Evolutionary conservation across 176 grass and related monocot genomes (phyloP).

Genomic region (Rhynchospora tenuis): DNA sequence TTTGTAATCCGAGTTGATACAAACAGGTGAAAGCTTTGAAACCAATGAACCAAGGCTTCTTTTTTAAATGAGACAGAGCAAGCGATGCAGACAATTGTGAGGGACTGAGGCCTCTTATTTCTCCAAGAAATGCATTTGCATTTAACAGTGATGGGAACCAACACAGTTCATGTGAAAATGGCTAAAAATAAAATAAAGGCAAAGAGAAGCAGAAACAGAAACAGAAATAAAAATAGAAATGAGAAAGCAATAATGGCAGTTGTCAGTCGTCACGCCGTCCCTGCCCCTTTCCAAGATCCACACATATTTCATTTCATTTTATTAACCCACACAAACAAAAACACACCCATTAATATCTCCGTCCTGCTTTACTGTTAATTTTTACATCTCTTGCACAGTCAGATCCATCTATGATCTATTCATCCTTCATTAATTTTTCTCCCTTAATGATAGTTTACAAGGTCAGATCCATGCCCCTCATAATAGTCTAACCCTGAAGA

Average conservation of each 20-base stretch:
- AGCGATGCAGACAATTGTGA: too few species aligned
- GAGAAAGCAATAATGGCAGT: slow-evolving; percentile 17
- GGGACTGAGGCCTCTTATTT: background rate
- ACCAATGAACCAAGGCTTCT: background rate
- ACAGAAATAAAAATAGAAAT: background rate
- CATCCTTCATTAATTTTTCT: background rate
- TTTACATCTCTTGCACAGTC: background rate
- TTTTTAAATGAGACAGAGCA: background rate
- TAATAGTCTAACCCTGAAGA: background rate
- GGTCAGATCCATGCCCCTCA: background rate
- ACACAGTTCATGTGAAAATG: slow-evolving; percentile 5
- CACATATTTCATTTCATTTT: background rate
- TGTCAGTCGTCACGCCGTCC: slow-evolving; percentile 22
- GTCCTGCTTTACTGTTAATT: background rate
- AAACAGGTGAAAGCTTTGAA: too few species aligned
- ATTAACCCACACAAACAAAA: background rate
- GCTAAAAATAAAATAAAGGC: background rate
- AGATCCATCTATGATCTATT: slow-evolving; percentile 12
- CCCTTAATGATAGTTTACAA: background rate
- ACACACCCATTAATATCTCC: background rate
- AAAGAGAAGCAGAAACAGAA: background rate
- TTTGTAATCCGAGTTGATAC: too few species aligned
- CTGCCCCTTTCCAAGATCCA: background rate
- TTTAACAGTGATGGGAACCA: background rate
- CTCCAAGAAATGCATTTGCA: background rate